Base-by-base conservation (phyloP, 2,329 filamentous ascomycete species). In the Xylariaceae sp. region DNA sequence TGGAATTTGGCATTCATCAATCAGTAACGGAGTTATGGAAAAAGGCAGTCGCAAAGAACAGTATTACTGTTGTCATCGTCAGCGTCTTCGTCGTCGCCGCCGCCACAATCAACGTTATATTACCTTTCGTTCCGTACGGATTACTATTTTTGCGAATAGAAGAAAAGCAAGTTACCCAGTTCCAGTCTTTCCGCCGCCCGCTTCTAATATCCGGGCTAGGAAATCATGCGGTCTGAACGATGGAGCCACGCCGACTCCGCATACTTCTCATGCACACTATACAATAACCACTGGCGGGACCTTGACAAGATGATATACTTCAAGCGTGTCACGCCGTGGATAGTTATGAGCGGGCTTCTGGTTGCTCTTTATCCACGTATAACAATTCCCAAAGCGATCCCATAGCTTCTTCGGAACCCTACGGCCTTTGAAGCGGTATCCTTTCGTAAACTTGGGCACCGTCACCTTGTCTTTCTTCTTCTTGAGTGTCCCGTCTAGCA, bases 381-480 rank as follows among this genome's bases (percentile, higher is more conserved):
- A 72, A 49, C 56, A 45, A 52, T 72, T 70, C 6, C 66, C 70
- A 52, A 69, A 72, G 30, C 70, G 68, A 47, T 73, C 71, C 62
- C 63, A 63, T 10, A 67, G 62, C n/a, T 66, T 57, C 50, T 60
- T 59, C 5, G 39, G 35, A 2, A 17, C 23, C 4, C 23, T 30
- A 30, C 23, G 23, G 23, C 23, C 23, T 30, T 5, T 1, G 23
- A 30, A 30, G 23, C 23, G 23, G 23, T 30, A 5, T 4, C 23
- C 23, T 30, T 5, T 30, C 23, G 4, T 4, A 3, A 13, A 49
- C 9, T 10, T 49, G 7, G 17, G 17, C 15, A 8, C 7, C 5
- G 13, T 47, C n/a, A 7, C 15, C 44, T 47, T 8, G 9, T 42
- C 11, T 13, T 42, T 8, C 37, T 42, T 3, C 37, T 7, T 42